Evolutionary conservation across 768 basidiomycete species (phyloP).

Genomic region (Chalciporus pseudorubinellus): DNA sequence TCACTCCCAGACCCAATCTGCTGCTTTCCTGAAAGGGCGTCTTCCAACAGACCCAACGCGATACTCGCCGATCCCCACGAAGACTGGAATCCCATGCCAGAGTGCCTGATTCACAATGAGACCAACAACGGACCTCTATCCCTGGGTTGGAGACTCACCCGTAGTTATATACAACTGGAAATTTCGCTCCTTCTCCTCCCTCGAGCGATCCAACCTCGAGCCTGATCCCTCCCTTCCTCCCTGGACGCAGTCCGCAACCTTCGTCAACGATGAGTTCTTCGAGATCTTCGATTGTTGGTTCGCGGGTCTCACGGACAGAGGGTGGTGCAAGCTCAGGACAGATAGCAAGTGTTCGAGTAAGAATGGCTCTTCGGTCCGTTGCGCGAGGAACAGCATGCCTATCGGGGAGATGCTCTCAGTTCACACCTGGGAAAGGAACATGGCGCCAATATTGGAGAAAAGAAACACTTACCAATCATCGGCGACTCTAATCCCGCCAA

Average conservation of each 20-base stretch:
- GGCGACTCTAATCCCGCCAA: constrained; percentile 57
- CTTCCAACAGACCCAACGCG: constrained; percentile 47
- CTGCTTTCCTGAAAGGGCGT: constrained; percentile 28
- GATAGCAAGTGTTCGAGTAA: constrained; percentile 48
- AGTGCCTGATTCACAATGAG: constrained; percentile 41
- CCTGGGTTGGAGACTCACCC: constrained; percentile 42
- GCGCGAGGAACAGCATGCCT: constrained; percentile 67
- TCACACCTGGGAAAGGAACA: neutral
- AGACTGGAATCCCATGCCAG: constrained; percentile 60
- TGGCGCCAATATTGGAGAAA: neutral
- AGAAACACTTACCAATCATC: constrained; percentile 55
- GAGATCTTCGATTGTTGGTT: constrained; percentile 50
- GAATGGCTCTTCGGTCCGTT: constrained; percentile 59
- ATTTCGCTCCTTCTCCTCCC: constrained; percentile 23
- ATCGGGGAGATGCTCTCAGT: neutral
- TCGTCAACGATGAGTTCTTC: constrained; percentile 47
- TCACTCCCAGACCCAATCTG: neutral
- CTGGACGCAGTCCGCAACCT: constrained; percentile 66
- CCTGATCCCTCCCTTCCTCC: constrained; percentile 64
- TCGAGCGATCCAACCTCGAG: constrained; percentile 48
- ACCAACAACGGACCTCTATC: too few species aligned
- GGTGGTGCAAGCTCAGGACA: constrained; percentile 60
- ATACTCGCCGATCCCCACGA: constrained; percentile 63
- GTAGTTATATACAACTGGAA: constrained; percentile 63
- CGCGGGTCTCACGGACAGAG: constrained; percentile 43